Conservation (phyloP, 2,329 filamentous ascomycete genomes). For the Plectosphaerella sp. region DNA sequence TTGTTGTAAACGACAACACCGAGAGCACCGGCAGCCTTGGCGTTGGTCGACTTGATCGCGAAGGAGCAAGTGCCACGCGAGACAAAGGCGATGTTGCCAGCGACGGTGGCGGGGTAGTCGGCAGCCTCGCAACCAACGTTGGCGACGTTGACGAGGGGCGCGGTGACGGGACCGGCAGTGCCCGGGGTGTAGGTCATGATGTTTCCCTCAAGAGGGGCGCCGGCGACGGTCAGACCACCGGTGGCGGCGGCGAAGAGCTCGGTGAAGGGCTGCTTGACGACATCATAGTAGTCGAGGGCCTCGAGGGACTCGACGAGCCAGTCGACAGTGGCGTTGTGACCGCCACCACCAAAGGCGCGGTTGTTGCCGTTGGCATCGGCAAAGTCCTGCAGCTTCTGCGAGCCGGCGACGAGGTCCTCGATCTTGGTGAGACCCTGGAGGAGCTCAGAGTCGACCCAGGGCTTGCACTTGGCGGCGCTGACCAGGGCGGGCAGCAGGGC, state of each 20-base stretch:
- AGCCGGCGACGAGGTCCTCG: slow-evolving; percentile 35
- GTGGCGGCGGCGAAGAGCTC: slow-evolving; percentile 29
- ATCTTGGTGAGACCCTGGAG: slow-evolving; percentile 27
- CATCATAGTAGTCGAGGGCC: slow-evolving; percentile 33
- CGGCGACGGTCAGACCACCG: slow-evolving; percentile 23
- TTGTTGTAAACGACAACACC: slow-evolving; percentile 62
- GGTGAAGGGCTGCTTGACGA: slow-evolving; percentile 39
- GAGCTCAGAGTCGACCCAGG: slow-evolving; percentile 29
- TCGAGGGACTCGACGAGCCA: slow-evolving; percentile 35
- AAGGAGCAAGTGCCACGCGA: slow-evolving; percentile 57
- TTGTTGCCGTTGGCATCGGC: slow-evolving; percentile 35
- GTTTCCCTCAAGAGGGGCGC: slow-evolving; percentile 16
- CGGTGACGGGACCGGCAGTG: slow-evolving; percentile 26
- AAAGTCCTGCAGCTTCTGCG: slow-evolving; percentile 39
- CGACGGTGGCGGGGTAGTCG: slow-evolving; percentile 48
- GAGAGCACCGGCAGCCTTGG: slow-evolving; percentile 51
- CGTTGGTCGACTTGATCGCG: slow-evolving; percentile 50
- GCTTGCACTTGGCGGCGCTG: slow-evolving; percentile 20
- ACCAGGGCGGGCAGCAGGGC: slow-evolving; percentile 17
- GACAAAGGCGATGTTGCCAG: slow-evolving; percentile 55
- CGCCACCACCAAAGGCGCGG: slow-evolving; percentile 37
- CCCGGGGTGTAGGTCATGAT: slow-evolving; percentile 47
- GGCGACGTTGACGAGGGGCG: slow-evolving; percentile 38
- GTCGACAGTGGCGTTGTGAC: slow-evolving; percentile 42
- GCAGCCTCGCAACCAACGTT: slow-evolving; percentile 48